Evolutionary conservation across 352 stramenopile species (phyloP), one percentile per base, ranked within the genome.

Genomic region (Bremia lactucae): DNA sequence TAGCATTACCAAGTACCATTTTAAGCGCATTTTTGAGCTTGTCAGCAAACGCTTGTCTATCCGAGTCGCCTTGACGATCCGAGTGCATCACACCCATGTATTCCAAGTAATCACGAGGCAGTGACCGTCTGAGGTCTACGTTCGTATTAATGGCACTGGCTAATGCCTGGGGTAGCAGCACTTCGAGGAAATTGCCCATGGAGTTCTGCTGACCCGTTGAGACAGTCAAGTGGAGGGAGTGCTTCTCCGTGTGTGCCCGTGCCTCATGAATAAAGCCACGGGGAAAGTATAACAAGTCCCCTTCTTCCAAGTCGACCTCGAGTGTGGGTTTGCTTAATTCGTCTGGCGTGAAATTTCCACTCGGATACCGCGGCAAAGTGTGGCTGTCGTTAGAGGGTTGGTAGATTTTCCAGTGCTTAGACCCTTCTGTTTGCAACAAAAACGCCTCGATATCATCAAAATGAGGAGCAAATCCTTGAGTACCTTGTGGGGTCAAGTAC

Each of bases 361-460:
- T 90, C 20, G 74, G 70, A 46, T 67, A 67, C 1, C 78, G 58
- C 0, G 83, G 74, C 31, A 93, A 55, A 38, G 72, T 81, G 14
- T 65, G 51, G 8, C 50, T 55, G 0, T 80, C 69, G 16, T 67
- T 62, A 33, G 83, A 41, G 7, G 75, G 76, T 28, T 68, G 38
- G 46, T 96, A 96, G 26, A 96, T 70, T 42, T 92, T 95, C 91
- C 93, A 98, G 50, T 88, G 66, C 57, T 97, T 98, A 14, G 54
- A 81, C 25, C 92, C 94, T 69, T 97, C 87, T 2, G 67, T 52
- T 55, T 98, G 93, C 19, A 98, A 49, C 49, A 97, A 69, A 55
- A 98, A 98, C 0, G 90, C 92, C 55, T 98, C 92, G 51, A 98
- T 96, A 51, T 98, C 91, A 46, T 98, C 94, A 43, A 97, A 98